A percentile compares a stretch with the other conserved stretches of the same genome.
Evolutionary conservation across 1,139 yeast genomes (phyloP).

Genomic region (Debaryomyces sp.): DNA sequence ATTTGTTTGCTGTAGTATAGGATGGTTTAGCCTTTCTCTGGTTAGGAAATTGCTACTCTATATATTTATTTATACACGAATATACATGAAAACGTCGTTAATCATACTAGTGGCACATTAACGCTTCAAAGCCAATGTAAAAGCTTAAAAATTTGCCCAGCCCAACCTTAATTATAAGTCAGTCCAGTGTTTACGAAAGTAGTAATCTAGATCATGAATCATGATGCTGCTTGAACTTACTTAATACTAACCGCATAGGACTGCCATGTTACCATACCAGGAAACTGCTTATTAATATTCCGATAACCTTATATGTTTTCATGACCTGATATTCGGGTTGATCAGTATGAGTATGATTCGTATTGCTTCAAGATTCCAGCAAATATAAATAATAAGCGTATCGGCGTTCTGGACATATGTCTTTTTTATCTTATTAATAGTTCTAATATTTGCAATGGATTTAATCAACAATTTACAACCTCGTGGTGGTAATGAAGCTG

Average conservation of each 20-base stretch:
- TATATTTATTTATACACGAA: constrained; percentile 4
- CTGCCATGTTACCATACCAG: not conserved
- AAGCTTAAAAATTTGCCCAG: not conserved
- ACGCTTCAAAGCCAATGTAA: not conserved
- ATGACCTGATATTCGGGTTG: not conserved
- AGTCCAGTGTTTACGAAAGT: not conserved
- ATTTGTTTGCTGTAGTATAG: not conserved
- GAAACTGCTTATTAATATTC: constrained; percentile 1
- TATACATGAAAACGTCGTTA: not conserved
- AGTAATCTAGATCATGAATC: not conserved
- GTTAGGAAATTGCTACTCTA: constrained; percentile 3
- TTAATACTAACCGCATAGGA: not conserved
- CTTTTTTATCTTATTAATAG: not conserved
- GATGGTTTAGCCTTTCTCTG: not conserved
- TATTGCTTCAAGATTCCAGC: not conserved
- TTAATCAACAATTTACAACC: constrained; percentile 18
- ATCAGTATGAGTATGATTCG: not conserved
- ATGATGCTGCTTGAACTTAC: not conserved
- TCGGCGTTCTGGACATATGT: no score
- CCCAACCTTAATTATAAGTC: not conserved
- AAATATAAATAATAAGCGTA: not conserved
- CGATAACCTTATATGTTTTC: not conserved
- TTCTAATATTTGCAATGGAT: constrained; percentile 10
- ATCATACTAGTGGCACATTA: not conserved
- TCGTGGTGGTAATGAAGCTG: constrained; percentile 47